Evolutionary conservation across 1,284 basidiomycete genomes (phyloP).

Genomic region (Trichosporon ovoides): DNA sequence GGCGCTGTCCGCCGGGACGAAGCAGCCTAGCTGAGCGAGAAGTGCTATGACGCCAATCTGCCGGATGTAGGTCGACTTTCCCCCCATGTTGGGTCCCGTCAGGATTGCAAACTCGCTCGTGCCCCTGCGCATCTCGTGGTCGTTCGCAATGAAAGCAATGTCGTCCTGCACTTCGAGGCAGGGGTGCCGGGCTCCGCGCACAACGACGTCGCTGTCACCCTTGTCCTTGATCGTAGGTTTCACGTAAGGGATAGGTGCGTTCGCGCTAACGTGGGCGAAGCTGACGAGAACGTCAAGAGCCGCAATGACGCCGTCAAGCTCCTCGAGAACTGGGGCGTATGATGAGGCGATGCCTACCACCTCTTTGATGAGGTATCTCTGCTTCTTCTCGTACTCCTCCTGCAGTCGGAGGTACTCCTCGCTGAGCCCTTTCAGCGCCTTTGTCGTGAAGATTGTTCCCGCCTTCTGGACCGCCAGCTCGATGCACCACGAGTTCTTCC

Average conservation of each 20-base stretch:
- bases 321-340: conserved; percentile 84
- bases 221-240: conserved; percentile 56
- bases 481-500: conserved; percentile 66
- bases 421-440: conserved; percentile 64
- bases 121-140: conserved; percentile 50
- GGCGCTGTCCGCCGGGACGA: conserved; percentile 84
- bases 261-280: conserved; percentile 83
- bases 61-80: conserved; percentile 88
- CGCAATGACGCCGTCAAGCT: conserved; percentile 79
- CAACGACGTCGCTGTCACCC: conserved; percentile 69
- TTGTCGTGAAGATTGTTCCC: conserved; percentile 89
- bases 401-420: conserved; percentile 69
- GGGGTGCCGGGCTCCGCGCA: conserved; percentile 84
- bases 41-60: conserved; percentile 88
- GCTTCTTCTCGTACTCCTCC: conserved; percentile 67
- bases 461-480: conserved; percentile 83
- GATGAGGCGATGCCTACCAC: conserved; percentile 89
- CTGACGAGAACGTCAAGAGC: conserved; percentile 88
- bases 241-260: conserved; percentile 80
- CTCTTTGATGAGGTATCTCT: conserved; percentile 82
- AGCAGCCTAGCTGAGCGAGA: conserved; percentile 93
- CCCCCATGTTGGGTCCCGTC: conserved; percentile 91
- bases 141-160: conserved; percentile 90
- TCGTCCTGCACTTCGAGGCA: conserved; percentile 97
- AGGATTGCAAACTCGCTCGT: conserved; percentile 51